Evolutionary conservation across 306 rosid genomes (phyloP).

Genomic region (Sesbania bispinosa): DNA sequence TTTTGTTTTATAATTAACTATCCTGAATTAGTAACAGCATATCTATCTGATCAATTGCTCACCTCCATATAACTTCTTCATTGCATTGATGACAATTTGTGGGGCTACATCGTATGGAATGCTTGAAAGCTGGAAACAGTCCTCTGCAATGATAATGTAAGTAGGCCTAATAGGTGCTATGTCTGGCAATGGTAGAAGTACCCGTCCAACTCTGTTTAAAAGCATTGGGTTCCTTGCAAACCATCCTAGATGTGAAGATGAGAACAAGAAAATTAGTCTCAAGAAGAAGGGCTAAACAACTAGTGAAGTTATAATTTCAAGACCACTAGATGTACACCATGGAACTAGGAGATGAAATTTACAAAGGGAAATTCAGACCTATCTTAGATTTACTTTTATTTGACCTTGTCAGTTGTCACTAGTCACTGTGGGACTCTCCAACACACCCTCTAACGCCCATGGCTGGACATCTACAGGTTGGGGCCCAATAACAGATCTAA

Average conservation of each 20-base stretch:
- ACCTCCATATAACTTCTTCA: constrained; percentile 76
- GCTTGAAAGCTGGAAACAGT: constrained; percentile 75
- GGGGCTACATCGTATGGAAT: constrained; percentile 46
- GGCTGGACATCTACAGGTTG: no score
- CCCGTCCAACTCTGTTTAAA: constrained; percentile 64
- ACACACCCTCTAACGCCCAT: no score
- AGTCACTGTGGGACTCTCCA: no score
- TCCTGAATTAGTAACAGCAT: not conserved
- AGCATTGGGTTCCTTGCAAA: constrained; percentile 74
- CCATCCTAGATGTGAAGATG: constrained; percentile 70
- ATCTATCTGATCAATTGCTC: constrained; percentile 20
- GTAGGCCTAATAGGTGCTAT: constrained; percentile 45
- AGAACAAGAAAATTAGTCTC: constrained; percentile 23
- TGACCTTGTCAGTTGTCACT: no score
- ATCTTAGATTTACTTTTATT: no score
- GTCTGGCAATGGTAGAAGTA: constrained; percentile 49
- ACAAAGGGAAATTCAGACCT: not conserved
- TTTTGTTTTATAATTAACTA: not conserved
- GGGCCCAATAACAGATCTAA: no score
- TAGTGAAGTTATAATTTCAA: not conserved
- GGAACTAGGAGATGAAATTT: not conserved
- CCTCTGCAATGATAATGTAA: constrained; percentile 66
- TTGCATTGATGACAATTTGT: constrained; percentile 40
- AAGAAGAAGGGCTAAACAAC: not conserved
- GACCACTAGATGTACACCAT: not conserved